phyloP scores from a whole-genome alignment of 1,284 basidiomycete genomes.

The Volvariella surrecta region DNA sequence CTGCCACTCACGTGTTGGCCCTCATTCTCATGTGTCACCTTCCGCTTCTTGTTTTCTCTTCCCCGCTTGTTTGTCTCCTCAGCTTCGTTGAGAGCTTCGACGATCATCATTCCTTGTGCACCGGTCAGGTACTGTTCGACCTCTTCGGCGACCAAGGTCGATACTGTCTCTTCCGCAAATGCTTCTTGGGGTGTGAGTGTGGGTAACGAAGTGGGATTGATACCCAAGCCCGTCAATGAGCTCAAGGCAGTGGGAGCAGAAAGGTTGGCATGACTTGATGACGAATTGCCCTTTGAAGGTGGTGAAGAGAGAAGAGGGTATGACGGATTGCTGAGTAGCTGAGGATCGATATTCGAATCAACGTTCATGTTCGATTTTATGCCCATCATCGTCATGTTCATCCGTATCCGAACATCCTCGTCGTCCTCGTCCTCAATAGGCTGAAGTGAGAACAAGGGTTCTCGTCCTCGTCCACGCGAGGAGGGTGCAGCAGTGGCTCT shows the following conservation, averaged over 20 bases:
- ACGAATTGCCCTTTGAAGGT: too few relatives aligned
- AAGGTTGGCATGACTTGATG: not conserved
- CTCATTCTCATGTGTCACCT: too few relatives aligned
- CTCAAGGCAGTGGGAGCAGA: slow-evolving; percentile 11
- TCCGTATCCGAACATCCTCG: slow-evolving; percentile 10
- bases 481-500: too few relatives aligned
- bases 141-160: slow-evolving; percentile 53
- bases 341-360: slow-evolving; percentile 49
- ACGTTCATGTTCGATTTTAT: not conserved
- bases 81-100: slow-evolving; percentile 53
- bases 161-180: slow-evolving; percentile 29
- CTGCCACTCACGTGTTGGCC: too few relatives aligned
- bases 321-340: slow-evolving; percentile 33
- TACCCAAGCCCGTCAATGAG: slow-evolving; percentile 1
- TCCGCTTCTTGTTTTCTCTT: slow-evolving; percentile 28
- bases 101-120: slow-evolving; percentile 44
- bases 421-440: slow-evolving; percentile 29
- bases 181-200: slow-evolving; percentile 15
- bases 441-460: slow-evolving; percentile 33
- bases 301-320: slow-evolving; percentile 5
- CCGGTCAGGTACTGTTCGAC: slow-evolving; percentile 55
- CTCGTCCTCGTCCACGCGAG: not conserved
- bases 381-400: not conserved
- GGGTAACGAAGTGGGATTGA: slow-evolving; percentile 8
- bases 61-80: slow-evolving; percentile 38